phyloP scores from a whole-genome alignment of 805 yeast species.

The Grigorovia transvaalensis region DNA sequence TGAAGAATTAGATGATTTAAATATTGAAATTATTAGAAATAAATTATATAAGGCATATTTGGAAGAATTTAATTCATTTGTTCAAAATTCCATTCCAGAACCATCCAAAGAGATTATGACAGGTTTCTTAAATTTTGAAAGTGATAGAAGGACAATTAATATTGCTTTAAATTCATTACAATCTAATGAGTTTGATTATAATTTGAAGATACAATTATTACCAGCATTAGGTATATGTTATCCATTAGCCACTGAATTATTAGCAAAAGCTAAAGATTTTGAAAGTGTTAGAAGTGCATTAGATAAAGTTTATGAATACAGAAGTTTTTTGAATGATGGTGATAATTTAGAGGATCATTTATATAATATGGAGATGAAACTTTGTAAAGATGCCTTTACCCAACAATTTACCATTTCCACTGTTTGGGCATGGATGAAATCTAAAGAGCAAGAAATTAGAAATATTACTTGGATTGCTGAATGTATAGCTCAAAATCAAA shows the following conservation, averaged over 20 bases:
- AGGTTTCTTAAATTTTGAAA: constrained; percentile 74
- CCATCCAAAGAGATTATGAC: constrained; percentile 82
- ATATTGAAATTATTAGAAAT: constrained; percentile 90
- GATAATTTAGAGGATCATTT: constrained; percentile 85
- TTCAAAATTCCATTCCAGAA: constrained; percentile 45
- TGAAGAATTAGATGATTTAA: constrained; percentile 86
- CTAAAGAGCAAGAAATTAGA: constrained; percentile 93
- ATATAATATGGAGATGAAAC: constrained; percentile 82
- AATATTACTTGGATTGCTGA: constrained; percentile 99
- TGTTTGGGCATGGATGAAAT: constrained; percentile 93
- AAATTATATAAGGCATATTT: constrained; percentile 85
- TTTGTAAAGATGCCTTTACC: constrained; percentile 86
- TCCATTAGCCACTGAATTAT: constrained; percentile 52
- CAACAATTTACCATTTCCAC: constrained; percentile 90
- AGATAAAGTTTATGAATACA: constrained; percentile 55
- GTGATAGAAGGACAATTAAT: constrained; percentile 89
- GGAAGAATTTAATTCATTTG: constrained; percentile 72
- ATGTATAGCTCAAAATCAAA: constrained; percentile 97
- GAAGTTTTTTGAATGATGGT: constrained; percentile 39
- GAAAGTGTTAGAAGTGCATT: constrained; percentile 68
- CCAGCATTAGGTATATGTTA: constrained; percentile 78
- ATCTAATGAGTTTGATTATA: constrained; percentile 43
- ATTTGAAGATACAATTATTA: constrained; percentile 61
- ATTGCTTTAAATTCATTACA: constrained; percentile 77
- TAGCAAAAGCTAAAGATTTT: constrained; percentile 68